Evolutionary conservation across 1,284 basidiomycete species (phyloP), one percentile per base, ranked within the genome.

Genomic region (Puccinia novopanici): DNA sequence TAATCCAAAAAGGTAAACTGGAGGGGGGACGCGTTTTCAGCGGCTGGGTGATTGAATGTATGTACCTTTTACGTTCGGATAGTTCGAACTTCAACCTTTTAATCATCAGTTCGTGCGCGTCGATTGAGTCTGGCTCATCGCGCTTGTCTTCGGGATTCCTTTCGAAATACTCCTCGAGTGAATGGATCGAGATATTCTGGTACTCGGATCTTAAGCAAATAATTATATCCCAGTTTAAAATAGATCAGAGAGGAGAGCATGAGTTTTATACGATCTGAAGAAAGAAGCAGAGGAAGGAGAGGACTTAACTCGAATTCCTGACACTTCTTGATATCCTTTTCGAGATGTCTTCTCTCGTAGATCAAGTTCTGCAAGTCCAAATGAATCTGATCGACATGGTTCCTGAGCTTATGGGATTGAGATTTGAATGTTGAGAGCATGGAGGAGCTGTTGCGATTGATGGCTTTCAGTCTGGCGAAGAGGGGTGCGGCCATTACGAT

Each of bases 291-390:
- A 59, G 15, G 70, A 52, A 52, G 19, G n/a, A 72, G 4, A 19
- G 27, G 24, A 61, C 68, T 72, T 19, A 73, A 72, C 77, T 79
- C 77, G 30, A 79, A 79, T 45, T 79, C 77, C 5, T 61, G 52
- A 52, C 77, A 79, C 59, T 79, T 79, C 34, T 72, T 79, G 13
- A 79, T 71, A 52, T 79, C 77, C 63, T 70, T 72, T 79, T 79
- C 68, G 17, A 79, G 68, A 63, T 79, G 77, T 48, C 67, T 68
- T 45, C 68, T 55, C 57, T 79, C 77, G 45, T 79, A 79, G 19
- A 79, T 67, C 37, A 79, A 45, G 52, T 79, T 79, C 59, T 79
- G 77, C 42, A 79, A 72, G 48, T 59, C 77, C 19, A 79, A 57
- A 72, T 79, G 77, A 61, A 71, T 61, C 17, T 68, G 54, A 63